Conservation (phyloP, 2,329 filamentous ascomycete species). For the Calonectria honghensis region DNA sequence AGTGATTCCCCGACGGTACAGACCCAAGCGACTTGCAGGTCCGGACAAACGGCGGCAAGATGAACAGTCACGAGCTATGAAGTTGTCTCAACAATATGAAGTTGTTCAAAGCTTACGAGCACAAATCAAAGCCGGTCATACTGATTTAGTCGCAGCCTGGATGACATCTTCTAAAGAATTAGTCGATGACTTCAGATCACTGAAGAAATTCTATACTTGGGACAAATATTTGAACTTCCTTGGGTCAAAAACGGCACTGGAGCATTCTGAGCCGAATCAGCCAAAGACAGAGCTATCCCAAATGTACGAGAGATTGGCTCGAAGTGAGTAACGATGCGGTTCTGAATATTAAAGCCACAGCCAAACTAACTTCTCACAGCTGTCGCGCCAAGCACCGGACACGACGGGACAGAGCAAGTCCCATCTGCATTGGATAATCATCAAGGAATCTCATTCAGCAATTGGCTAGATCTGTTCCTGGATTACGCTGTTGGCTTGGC, state of each 20-base stretch:
- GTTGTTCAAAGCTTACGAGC: constrained; percentile 65
- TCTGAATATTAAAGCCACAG: background rate
- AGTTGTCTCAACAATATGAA: constrained; percentile 65
- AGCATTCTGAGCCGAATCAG: constrained; percentile 49
- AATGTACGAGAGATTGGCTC: constrained; percentile 74
- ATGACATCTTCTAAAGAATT: constrained; percentile 76
- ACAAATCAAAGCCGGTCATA: constrained; percentile 64
- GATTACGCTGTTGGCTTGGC: constrained; percentile 89
- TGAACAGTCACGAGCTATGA: constrained; percentile 64
- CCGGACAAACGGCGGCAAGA: constrained; percentile 66
- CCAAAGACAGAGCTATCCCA: constrained; percentile 69
- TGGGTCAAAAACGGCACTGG: constrained; percentile 59
- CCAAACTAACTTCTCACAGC: constrained; percentile 48
- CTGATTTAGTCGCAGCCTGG: constrained; percentile 70
- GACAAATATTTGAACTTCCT: constrained; percentile 78
- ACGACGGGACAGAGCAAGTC: constrained; percentile 50
- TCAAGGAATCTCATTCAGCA: constrained; percentile 86
- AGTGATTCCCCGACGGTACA: constrained; percentile 63
- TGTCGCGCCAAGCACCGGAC: constrained; percentile 57
- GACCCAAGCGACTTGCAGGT: constrained; percentile 68
- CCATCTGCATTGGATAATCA: constrained; percentile 69
- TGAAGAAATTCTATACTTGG: constrained; percentile 80
- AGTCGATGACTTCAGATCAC: constrained; percentile 78
- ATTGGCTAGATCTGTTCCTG: constrained; percentile 93
- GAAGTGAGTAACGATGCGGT: constrained; percentile 64